Conservation (phyloP, 441 rosid species). For the Eutrema salsugineum region DNA sequence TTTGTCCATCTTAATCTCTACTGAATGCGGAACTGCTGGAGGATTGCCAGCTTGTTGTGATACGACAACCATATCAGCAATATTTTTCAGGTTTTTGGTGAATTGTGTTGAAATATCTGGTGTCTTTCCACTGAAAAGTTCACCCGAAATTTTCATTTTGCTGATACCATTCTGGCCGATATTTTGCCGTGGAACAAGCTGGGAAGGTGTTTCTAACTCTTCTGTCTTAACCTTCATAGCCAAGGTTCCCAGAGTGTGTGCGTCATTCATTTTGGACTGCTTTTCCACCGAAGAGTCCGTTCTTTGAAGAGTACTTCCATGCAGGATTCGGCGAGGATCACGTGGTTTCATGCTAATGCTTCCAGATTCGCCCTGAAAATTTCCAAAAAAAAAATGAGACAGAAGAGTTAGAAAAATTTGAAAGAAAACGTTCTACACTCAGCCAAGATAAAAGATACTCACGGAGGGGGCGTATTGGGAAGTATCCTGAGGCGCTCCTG, state of each 20-base stretch:
- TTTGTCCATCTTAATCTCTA: conserved; percentile 37
- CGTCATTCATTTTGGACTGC: conserved; percentile 45
- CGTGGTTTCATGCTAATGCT: conserved; percentile 93
- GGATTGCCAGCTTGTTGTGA: conserved; percentile 48
- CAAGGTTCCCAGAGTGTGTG: conserved; percentile 27
- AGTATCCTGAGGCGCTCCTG: conserved; percentile 42
- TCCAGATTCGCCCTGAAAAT: conserved; percentile 60
- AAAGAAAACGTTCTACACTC: neutral
- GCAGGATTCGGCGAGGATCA: conserved; percentile 90
- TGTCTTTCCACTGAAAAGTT: conserved; percentile 21
- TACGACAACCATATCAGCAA: conserved; percentile 57
- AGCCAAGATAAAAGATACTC: conserved; percentile 29
- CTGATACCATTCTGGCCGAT: conserved; percentile 17
- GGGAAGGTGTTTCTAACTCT: conserved; percentile 37
- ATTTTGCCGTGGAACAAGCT: conserved; percentile 28
- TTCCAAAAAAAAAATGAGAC: neutral
- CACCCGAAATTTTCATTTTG: conserved; percentile 6
- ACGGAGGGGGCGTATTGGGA: conserved; percentile 39
- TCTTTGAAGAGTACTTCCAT: conserved; percentile 56
- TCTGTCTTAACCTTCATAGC: conserved; percentile 41
- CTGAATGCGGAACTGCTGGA: conserved; percentile 35
- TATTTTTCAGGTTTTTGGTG: conserved; percentile 63
- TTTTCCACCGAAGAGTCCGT: conserved; percentile 47
- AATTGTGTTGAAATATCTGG: conserved; percentile 66
- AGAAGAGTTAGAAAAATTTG: neutral